Conservation (phyloP, 441 rosid species). For the Erodium moschatum region DNA sequence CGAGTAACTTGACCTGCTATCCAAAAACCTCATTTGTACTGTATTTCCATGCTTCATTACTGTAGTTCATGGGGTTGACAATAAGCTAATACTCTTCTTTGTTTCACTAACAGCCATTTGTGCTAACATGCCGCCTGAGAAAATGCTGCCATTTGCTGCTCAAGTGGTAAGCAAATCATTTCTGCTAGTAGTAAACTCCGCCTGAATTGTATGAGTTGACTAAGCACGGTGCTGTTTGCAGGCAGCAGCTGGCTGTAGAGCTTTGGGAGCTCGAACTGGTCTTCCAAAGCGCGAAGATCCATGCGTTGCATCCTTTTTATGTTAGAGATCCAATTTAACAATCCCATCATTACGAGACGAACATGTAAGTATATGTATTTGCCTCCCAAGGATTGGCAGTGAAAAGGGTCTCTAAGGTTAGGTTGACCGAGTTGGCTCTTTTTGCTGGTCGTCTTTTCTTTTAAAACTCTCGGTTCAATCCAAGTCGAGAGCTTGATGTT, state of each 20-base stretch:
- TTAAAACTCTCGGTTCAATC: too few species aligned
- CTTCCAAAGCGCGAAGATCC: conserved; percentile 55
- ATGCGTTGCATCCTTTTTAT: conserved; percentile 40
- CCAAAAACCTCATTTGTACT: too few species aligned
- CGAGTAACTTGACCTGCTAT: not conserved
- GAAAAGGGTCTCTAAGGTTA: too few species aligned
- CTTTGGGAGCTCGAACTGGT: conserved; percentile 69
- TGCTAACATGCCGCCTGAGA: conserved; percentile 57
- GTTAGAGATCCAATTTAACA: not conserved
- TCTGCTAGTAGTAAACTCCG: not conserved
- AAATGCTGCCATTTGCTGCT: conserved; percentile 72
- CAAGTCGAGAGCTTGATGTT: too few species aligned
- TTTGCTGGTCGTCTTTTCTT: too few species aligned
- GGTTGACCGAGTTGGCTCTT: too few species aligned
- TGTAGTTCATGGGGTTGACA: not conserved
- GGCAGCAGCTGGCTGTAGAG: conserved; percentile 77
- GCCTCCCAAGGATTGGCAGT: too few species aligned
- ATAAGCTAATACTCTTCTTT: not conserved
- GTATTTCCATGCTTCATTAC: not conserved
- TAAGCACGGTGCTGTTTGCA: conserved; percentile 25
- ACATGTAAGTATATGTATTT: not conserved
- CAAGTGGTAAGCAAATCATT: conserved; percentile 53
- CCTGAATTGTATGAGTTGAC: too few species aligned
- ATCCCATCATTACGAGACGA: not conserved
- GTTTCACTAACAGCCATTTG: conserved; percentile 43